phyloP scores from a whole-genome alignment of 129 eudicot species.

The Arctium lappa region DNA sequence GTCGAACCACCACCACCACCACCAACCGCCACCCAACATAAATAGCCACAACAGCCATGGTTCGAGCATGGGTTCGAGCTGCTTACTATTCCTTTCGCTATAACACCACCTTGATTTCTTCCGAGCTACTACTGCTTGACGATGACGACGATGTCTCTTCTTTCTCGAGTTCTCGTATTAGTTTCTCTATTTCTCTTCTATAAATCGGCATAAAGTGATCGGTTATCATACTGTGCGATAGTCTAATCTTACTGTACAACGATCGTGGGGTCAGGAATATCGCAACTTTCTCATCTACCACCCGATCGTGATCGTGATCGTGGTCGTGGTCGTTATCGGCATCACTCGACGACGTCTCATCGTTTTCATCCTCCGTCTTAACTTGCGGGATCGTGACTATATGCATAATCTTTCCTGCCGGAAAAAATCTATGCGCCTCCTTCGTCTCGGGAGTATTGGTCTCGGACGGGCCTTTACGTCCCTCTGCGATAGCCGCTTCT shows the following conservation, averaged over 20 bases:
- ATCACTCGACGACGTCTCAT: slow-evolving; percentile 27
- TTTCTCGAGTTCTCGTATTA: slow-evolving; percentile 59
- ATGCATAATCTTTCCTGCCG: slow-evolving; percentile 94
- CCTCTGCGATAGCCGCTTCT: slow-evolving; percentile 66
- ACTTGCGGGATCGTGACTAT: slow-evolving; percentile 48
- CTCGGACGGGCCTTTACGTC: slow-evolving; percentile 35
- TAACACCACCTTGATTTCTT: slow-evolving; percentile 28
- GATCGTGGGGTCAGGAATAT: slow-evolving; percentile 67
- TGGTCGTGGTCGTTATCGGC: neutral
- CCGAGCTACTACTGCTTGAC: slow-evolving; percentile 15
- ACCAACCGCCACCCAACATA: neutral
- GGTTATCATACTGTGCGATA: slow-evolving; percentile 78
- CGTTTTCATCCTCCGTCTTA: slow-evolving; percentile 34
- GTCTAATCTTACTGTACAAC: slow-evolving; percentile 74
- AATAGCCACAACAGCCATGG: neutral
- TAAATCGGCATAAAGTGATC: slow-evolving; percentile 97
- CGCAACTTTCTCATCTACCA: slow-evolving; percentile 57
- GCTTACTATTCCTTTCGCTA: neutral
- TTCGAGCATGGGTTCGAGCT: neutral
- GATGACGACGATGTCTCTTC: slow-evolving; percentile 19
- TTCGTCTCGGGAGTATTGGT: slow-evolving; percentile 47
- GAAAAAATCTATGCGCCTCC: slow-evolving; percentile 89
- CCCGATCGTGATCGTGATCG: neutral
- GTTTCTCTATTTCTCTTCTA: slow-evolving; percentile 83
- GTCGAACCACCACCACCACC: neutral